These are phyloP conservation scores for Hypoxylon intermedium DNA, from an alignment of 495 filamentous ascomycete genomes.

Conservation along the genomic window DNA sequence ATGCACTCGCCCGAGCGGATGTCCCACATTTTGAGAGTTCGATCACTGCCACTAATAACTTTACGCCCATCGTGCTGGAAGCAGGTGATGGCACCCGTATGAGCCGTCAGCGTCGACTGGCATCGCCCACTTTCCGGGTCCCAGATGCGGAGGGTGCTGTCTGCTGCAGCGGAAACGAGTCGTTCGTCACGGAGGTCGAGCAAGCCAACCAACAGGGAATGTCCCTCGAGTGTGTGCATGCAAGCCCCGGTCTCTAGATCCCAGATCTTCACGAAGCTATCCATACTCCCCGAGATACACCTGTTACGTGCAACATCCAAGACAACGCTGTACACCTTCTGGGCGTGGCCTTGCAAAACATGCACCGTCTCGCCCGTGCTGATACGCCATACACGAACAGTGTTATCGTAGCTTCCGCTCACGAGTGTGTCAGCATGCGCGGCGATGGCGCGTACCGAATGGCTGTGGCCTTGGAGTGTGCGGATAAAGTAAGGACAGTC, in stretches of 20 bases:
- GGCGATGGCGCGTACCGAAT: conserved; percentile 97
- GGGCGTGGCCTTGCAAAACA: conserved; percentile 83
- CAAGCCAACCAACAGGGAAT: conserved; percentile 90
- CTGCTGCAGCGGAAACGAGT: conserved; percentile 92
- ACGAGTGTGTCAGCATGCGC: conserved; percentile 96
- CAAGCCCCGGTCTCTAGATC: conserved; percentile 87
- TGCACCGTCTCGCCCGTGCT: conserved; percentile 92
- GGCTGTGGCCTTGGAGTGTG: conserved; percentile 81
- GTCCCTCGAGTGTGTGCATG: conserved; percentile 90
- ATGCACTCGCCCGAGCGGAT: conserved; percentile 90
- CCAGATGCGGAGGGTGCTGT: conserved; percentile 96
- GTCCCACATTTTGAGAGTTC: conserved; percentile 99
- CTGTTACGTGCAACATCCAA: conserved; percentile 89
- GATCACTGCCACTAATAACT: conserved; percentile 93
- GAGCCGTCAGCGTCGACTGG: conserved; percentile 85
- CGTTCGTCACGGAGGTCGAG: conserved; percentile 86
- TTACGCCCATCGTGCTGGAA: conserved; percentile 98
- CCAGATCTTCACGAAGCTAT: conserved; percentile 98
- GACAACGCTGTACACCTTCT: conserved; percentile 98
- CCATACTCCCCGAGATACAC: conserved; percentile 98
- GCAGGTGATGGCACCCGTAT: conserved; percentile 97
- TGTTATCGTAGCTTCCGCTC: conserved; percentile 97
- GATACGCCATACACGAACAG: conserved; percentile 96
- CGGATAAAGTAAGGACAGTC: conserved; percentile 96
- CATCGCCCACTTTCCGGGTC: conserved; percentile 93